These are phyloP conservation scores for Aspergillus chevalieri DNA, from an alignment of 2,329 filamentous ascomycete genomes.

Conservation along the genomic window DNA sequence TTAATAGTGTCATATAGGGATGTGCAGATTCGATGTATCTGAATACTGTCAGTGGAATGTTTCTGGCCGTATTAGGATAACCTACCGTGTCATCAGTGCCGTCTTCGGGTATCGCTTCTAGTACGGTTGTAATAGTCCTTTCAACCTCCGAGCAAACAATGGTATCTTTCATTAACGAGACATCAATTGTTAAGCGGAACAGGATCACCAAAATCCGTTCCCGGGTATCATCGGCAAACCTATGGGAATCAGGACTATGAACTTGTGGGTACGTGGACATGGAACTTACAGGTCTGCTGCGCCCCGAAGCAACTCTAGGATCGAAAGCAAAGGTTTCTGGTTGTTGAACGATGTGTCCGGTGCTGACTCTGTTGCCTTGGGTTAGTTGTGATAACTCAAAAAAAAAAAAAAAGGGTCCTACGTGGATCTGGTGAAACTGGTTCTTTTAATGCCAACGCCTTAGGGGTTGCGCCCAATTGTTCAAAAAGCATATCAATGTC, in stretches of 20 bases:
- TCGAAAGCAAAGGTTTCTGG: conserved; percentile 24
- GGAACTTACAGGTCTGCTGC: conserved; percentile 25
- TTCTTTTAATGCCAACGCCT: conserved; percentile 36
- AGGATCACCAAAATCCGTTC: conserved; percentile 27
- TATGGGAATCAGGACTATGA: conserved; percentile 7
- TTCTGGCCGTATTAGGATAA: not conserved
- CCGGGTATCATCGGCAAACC: conserved; percentile 28
- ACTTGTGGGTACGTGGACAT: conserved; percentile 8
- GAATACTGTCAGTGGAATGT: conserved; percentile 5
- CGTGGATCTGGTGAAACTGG: conserved; percentile 23
- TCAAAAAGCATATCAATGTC: conserved; percentile 50
- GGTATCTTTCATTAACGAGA: conserved; percentile 23
- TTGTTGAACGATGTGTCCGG: conserved; percentile 10
- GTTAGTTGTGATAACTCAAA: not conserved
- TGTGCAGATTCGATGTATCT: conserved; percentile 26
- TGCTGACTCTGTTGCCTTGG: conserved; percentile 7
- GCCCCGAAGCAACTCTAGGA: conserved; percentile 27
- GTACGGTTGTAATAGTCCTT: conserved; percentile 24
- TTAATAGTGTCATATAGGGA: conserved; percentile 29
- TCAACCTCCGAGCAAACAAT: conserved; percentile 28
- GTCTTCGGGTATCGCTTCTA: conserved; percentile 20
- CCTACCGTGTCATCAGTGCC: conserved; percentile 18
- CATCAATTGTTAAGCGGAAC: conserved; percentile 34
- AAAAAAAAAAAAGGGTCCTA: conserved; percentile 10
- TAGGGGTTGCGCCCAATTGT: conserved; percentile 50